Evolutionary conservation across 495 filamentous ascomycete genomes (phyloP).

Genomic region (Penicillium arizonense): DNA sequence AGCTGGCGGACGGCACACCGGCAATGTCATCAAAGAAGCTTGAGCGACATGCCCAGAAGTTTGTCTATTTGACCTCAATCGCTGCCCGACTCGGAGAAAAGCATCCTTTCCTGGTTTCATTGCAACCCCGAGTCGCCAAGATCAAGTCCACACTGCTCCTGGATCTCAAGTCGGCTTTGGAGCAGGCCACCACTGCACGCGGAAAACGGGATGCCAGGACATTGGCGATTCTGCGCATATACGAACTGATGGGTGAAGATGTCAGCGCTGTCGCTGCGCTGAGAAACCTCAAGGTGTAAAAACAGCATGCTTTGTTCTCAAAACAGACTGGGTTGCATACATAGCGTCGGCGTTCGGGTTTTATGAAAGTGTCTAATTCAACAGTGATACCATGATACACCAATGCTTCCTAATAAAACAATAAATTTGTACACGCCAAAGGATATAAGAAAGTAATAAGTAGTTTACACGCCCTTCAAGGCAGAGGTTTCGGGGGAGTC

Average conservation of each 20-base stretch:
- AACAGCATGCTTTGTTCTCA: neutral
- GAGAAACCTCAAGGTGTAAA: conserved; percentile 59
- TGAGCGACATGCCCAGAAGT: conserved; percentile 57
- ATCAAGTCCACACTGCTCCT: conserved; percentile 77
- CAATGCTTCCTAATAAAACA: conserved; percentile 46
- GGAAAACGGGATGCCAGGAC: conserved; percentile 53
- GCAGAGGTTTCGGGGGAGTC: conserved; percentile 51
- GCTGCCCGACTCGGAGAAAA: conserved; percentile 50
- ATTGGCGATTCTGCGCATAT: conserved; percentile 72
- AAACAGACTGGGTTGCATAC: conserved; percentile 24
- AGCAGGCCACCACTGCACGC: conserved; percentile 61
- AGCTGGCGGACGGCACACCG: conserved; percentile 41
- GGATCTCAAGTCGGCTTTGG: conserved; percentile 76
- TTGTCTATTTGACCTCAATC: conserved; percentile 51
- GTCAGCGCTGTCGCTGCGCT: conserved; percentile 62
- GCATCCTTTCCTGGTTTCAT: conserved; percentile 64
- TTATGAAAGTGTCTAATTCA: conserved; percentile 24
- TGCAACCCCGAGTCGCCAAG: conserved; percentile 55
- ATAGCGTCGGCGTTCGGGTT: conserved; percentile 45
- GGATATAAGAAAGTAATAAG: conserved; percentile 25
- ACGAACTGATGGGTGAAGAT: conserved; percentile 73
- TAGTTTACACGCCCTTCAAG: conserved; percentile 46
- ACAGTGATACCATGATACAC: conserved; percentile 55
- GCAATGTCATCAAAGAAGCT: conserved; percentile 50
- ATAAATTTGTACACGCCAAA: conserved; percentile 40